Conservation (phyloP, 306 rosid genomes). For the Inga oerstediana region DNA sequence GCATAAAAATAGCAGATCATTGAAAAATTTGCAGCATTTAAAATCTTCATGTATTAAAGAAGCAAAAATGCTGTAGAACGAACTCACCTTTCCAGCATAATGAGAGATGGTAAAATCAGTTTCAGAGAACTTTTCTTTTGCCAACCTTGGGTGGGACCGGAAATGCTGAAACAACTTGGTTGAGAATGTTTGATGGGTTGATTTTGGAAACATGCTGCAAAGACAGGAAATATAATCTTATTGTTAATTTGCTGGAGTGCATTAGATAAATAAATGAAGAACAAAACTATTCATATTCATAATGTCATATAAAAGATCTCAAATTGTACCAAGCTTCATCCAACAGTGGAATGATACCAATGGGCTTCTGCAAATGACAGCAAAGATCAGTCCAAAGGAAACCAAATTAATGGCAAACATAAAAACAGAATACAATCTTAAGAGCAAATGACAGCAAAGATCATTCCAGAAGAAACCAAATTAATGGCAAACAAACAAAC, state of each 20-base stretch:
- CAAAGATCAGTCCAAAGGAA: constrained; percentile 41
- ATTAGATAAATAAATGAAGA: constrained; percentile 40
- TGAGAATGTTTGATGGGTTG: constrained; percentile 90
- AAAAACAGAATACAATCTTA: constrained; percentile 10
- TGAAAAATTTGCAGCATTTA: constrained; percentile 19
- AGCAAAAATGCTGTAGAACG: constrained; percentile 17
- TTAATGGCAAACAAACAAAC: constrained; percentile 20
- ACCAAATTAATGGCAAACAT: constrained; percentile 21
- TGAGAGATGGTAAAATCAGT: constrained; percentile 90
- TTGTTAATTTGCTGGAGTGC: constrained; percentile 37
- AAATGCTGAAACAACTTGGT: constrained; percentile 89
- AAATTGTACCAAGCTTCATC: constrained; percentile 95
- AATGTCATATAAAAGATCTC: constrained; percentile 49
- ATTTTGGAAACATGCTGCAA: constrained; percentile 97
- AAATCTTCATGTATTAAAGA: constrained; percentile 22
- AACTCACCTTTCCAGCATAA: constrained; percentile 97
- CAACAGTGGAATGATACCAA: constrained; percentile 85
- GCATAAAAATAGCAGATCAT: constrained; percentile 32
- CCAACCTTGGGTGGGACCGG: constrained; percentile 77
- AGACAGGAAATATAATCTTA: constrained; percentile 48
- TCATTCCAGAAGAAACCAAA: constrained; percentile 35
- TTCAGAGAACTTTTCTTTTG: constrained; percentile 83
- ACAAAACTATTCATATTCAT: constrained; percentile 28
- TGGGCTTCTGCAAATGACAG: constrained; percentile 85
- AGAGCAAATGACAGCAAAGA: constrained; percentile 53